phyloP scores from a whole-genome alignment of 768 basidiomycete genomes.

The Multifurca ochricompacta region DNA sequence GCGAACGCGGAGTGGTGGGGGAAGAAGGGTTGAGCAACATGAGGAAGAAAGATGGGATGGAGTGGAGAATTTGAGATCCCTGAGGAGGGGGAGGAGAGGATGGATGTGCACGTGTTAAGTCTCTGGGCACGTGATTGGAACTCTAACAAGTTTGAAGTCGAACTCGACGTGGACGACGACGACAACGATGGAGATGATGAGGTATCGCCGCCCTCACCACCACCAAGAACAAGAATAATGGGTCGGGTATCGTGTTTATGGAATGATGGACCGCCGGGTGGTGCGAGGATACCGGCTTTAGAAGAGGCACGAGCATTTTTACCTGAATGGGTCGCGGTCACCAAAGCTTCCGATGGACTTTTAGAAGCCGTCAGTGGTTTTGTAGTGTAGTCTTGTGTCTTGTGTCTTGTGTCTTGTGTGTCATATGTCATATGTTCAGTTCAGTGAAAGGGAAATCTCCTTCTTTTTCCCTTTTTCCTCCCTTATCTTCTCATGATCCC shows the following conservation, averaged over 20 bases:
- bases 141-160: slow-evolving; percentile 8
- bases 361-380: slow-evolving; percentile 1
- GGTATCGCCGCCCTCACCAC: too few species aligned
- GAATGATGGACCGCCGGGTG: slow-evolving; percentile 12
- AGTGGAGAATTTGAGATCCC: slow-evolving; percentile 16
- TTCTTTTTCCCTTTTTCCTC: too few species aligned
- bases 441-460: too few species aligned
- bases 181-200: neutral
- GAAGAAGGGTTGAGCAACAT: neutral
- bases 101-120: neutral
- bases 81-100: neutral
- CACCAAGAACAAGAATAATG: too few species aligned
- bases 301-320: slow-evolving; percentile 16
- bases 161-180: slow-evolving; percentile 4
- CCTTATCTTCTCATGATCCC: too few species aligned
- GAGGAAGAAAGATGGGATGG: neutral
- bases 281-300: slow-evolving; percentile 9
- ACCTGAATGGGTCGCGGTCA: slow-evolving; percentile 17
- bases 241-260: slow-evolving; percentile 17
- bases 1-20: neutral
- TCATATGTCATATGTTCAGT: too few species aligned
- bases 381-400: neutral
- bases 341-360: slow-evolving; percentile 6
- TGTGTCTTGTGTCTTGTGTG: too few species aligned
- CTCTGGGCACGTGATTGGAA: slow-evolving; percentile 17